Evolutionary conservation across 495 filamentous ascomycete species (phyloP), one percentile per base, ranked within the genome.

Genomic region (Parachaetomium inaequale): DNA sequence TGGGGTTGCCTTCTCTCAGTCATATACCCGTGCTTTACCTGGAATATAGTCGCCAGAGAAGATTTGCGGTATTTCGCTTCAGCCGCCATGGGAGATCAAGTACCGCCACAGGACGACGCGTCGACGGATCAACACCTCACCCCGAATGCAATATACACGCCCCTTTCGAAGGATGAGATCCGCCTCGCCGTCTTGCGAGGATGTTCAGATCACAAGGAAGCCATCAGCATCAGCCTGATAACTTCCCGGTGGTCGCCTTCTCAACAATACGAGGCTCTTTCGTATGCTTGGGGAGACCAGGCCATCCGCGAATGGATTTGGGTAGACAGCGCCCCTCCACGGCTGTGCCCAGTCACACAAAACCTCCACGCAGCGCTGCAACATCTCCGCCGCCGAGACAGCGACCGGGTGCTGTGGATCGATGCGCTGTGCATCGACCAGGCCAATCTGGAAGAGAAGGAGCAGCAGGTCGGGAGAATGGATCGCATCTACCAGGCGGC

Each of bases 361-460:
- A 59, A 46, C 26, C 45, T 59, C 14, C 25, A 51, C 3, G 5
- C 10, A 17, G 57, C 57, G 11, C 32, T 59, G 46, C 45, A 29
- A 4, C 46, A 38, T 26, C 43, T 59, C 57, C 45, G 57, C 8
- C 25, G 23, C 28, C 45, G 2, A 1, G 21, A 19, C n/a, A 14
- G 34, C 7, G 42, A 49, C 43, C 23, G 28, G 5, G 26, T 36
- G 4, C n/a, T 59, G 10, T 51, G 57, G 57, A 29, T 59, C 31
- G 57, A 59, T 28, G 42, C 45, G 29, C 51, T 75, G 31, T 73
- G 74, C 59, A 76, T 76, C 47, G 66, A 76, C 60, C 74, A 76
- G 56, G 52, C 68, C 49, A 67, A 76, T 29, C 21, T 63, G 12
- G 50, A 66, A 29, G 74, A 76, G 55, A 70, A 68, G 45, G 58